Conservation (phyloP, 2,329 filamentous ascomycete species). For the Mollisia scopiformis region DNA sequence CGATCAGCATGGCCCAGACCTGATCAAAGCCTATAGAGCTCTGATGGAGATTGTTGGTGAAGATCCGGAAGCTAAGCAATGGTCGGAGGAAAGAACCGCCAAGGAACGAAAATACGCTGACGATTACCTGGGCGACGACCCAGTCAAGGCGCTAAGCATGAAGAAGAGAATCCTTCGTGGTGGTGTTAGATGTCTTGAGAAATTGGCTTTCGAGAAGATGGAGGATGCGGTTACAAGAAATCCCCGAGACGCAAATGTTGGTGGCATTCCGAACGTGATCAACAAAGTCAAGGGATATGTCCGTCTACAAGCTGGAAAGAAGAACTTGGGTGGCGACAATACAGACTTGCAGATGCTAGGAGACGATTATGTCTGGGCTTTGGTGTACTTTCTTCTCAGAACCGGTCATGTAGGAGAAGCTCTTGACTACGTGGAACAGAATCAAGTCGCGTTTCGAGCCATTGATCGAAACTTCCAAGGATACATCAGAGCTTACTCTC, state of each 20-base stretch:
- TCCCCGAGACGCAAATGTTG: slow-evolving; percentile 85
- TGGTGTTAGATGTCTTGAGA: slow-evolving; percentile 79
- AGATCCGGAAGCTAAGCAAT: slow-evolving; percentile 59
- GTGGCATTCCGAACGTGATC: slow-evolving; percentile 83
- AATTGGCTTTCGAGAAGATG: slow-evolving; percentile 76
- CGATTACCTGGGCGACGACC: slow-evolving; percentile 76
- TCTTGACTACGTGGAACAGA: slow-evolving; percentile 80
- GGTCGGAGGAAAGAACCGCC: slow-evolving; percentile 64
- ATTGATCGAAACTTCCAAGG: slow-evolving; percentile 88
- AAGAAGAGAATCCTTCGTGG: slow-evolving; percentile 81
- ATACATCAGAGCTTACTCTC: slow-evolving; percentile 85
- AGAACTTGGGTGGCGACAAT: slow-evolving; percentile 82
- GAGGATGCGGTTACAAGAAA: slow-evolving; percentile 80
- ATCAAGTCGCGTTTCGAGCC: slow-evolving; percentile 80
- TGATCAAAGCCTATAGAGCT: slow-evolving; percentile 82
- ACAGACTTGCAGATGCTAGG: slow-evolving; percentile 78
- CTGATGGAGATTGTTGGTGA: slow-evolving; percentile 81
- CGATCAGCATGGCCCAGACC: slow-evolving; percentile 72
- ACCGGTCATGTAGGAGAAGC: slow-evolving; percentile 85
- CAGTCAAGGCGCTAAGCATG: slow-evolving; percentile 63
- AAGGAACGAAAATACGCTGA: slow-evolving; percentile 76
- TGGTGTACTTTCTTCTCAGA: slow-evolving; percentile 89
- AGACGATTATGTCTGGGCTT: slow-evolving; percentile 88
- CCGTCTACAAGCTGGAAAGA: slow-evolving; percentile 75
- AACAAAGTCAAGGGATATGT: slow-evolving; percentile 95